Evolutionary conservation across 345 rosid genomes (phyloP).

Genomic region (Populus nigra): DNA sequence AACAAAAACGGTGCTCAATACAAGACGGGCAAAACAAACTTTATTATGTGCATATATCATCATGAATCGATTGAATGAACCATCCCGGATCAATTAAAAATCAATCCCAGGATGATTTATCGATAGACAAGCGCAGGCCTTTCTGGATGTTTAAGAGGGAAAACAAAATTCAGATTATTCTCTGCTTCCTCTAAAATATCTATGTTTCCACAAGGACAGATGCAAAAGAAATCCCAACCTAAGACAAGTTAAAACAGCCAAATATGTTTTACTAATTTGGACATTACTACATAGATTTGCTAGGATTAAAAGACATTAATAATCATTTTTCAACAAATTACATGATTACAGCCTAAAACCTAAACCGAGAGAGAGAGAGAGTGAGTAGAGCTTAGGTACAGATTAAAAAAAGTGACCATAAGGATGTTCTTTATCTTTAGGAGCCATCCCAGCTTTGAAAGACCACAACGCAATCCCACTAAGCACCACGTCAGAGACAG

Average conservation of each 20-base stretch:
- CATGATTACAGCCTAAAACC: background rate
- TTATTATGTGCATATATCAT: background rate
- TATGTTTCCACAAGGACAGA: too few relatives aligned
- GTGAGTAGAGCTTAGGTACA: conserved; percentile 45
- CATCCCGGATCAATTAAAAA: too few relatives aligned
- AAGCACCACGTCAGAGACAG: conserved; percentile 67
- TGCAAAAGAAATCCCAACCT: too few relatives aligned
- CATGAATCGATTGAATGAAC: background rate
- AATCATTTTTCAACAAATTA: background rate
- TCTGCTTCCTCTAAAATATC: too few relatives aligned
- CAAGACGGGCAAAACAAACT: background rate
- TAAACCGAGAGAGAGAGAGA: conserved; percentile 15
- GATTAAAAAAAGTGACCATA: conserved; percentile 67
- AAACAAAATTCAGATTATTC: too few relatives aligned
- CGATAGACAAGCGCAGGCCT: too few relatives aligned
- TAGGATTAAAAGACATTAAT: too few relatives aligned
- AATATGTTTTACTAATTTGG: too few relatives aligned
- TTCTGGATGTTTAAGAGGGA: too few relatives aligned
- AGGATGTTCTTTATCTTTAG: conserved; percentile 90
- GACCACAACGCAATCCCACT: conserved; percentile 83
- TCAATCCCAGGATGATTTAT: too few relatives aligned
- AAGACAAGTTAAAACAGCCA: too few relatives aligned
- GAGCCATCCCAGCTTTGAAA: conserved; percentile 79
- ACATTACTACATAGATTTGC: too few relatives aligned
- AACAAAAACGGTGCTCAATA: background rate